Evolutionary conservation across 768 basidiomycete genomes (phyloP), one percentile per base, ranked within the genome.

Genomic region (Boletus vermiculosoides): DNA sequence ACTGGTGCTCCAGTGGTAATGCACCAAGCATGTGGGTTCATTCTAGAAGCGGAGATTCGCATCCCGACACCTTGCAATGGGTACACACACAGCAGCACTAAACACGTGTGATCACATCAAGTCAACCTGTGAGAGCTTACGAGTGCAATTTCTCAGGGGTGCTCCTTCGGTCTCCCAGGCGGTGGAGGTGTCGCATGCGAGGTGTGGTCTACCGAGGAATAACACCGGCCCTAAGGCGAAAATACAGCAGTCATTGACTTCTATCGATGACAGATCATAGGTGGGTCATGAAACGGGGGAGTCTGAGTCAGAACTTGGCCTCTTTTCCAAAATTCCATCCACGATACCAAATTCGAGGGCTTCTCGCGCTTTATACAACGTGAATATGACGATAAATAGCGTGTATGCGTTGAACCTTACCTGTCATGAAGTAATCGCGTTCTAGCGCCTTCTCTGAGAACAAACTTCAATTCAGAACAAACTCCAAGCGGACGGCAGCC

Each of bases 371-470:
- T 72, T 61, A 58, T 61, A 56, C 50, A 69, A 60, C 63, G 66
- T 64, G 57, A 63, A 50, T 60, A 31, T 65, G 62, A 48, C 62
- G 63, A 60, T 28, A 59, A 47, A 63, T 59, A 50, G 42, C 45
- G 58, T 52, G 40, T 20, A 59, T 46, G 46, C 55, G 7, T 40
- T 3, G 31, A 50, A 22, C 55, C 71, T 61, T 61, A 87, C 89
- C 87, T 57, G 94, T 96, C 91, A 98, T 89, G 73, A 93, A 98
- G 74, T 95, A 95, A 73, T 98, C 94, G 58, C 94, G 82, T 75
- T 98, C 94, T 62, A 98, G 76, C 39, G 94, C 94, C 57, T 78
- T 87, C 73, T 92, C 94, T 94, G 72, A 46, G 47, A 60, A 58
- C 39, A 61, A 63, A 52, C 18, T 34, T 58, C 52, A 64, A 55